Base-by-base conservation (phyloP, 495 filamentous ascomycete species). In the Lasiosphaeria miniovina region DNA sequence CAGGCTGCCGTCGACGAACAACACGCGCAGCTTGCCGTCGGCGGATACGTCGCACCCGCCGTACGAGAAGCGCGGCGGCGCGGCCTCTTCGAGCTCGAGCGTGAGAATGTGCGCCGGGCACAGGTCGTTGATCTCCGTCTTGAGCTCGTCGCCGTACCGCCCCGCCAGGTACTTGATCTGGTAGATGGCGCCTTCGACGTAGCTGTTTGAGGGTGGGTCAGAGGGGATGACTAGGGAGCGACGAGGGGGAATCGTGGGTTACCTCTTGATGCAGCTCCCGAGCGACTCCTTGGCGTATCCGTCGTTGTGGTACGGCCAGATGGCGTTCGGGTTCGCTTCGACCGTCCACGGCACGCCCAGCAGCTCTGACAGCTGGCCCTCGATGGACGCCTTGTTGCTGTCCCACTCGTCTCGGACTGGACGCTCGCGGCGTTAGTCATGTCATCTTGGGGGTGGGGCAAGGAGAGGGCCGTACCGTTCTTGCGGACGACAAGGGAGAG, bases 321-420 rank as follows among this genome's bases (percentile, higher is more conserved):
- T 67, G 40, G 74, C 73, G 45, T 70, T 70, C 11, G 78, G 74
- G 46, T 75, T 75, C 53, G 80, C 69, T 31, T 81, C 77, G 38
- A 81, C 64, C 9, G 71, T 80, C 80, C 80, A 84, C 11, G 71
- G 55, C 34, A 67, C 64, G 34, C 78, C 77, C 6, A 82, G 68
- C 48, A 74, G 14, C 0, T 74, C 67, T 6, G 75, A 73, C 34
- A 84, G 58, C 54, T 78, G 65, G 32, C 67, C 54, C 59, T 82
- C 78, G 4, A 77, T 57, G 36, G 75, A 74, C 5, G 61, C 58
- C 61, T 77, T 79, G 59, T 76, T 78, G 53, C 62, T 71, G n/a
- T 81, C 79, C 71, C 71, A 83, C 31, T 75, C 74, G 59, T 84
- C 81, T 4, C 81, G 76, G 61, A 84, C 80, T 83, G 49, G 7